phyloP scores from a whole-genome alignment of 768 basidiomycete species.

The Podaxis sp. region DNA sequence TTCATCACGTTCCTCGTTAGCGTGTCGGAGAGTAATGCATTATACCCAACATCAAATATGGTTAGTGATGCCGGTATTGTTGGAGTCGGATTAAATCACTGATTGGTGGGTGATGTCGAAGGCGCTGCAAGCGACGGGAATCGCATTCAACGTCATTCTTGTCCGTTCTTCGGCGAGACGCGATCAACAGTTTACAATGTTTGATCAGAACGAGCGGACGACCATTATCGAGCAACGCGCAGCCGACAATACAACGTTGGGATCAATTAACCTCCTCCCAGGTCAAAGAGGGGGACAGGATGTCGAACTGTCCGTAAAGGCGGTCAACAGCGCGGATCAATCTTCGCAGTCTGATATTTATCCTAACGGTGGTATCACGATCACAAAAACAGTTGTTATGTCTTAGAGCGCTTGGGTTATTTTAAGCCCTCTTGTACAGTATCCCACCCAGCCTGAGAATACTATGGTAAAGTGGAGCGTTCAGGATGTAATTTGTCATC shows the following conservation, averaged over 20 bases:
- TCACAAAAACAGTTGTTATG: neutral
- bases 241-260: neutral
- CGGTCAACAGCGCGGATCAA: neutral
- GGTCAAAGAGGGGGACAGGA: neutral
- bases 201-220: conserved; percentile 1
- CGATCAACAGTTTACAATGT: conserved; percentile 9
- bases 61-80: neutral
- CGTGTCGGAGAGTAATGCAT: conserved; percentile 1
- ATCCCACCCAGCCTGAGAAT: no score
- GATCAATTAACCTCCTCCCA: neutral
- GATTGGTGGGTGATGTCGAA: neutral
- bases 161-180: conserved; percentile 11
- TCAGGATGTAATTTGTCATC: no score
- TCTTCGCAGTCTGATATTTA: neutral
- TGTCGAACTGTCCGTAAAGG: neutral
- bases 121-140: conserved; percentile 11
- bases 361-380: conserved; percentile 2
- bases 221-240: neutral
- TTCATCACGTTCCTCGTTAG: conserved; percentile 7
- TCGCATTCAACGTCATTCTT: conserved; percentile 16
- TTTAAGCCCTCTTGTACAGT: no score
- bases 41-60: conserved; percentile 12
- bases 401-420: neutral
- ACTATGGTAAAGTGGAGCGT: no score
- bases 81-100: neutral